phyloP scores from a whole-genome alignment of 2,329 filamentous ascomycete species.

The Aspergillus quadrilineatus region DNA sequence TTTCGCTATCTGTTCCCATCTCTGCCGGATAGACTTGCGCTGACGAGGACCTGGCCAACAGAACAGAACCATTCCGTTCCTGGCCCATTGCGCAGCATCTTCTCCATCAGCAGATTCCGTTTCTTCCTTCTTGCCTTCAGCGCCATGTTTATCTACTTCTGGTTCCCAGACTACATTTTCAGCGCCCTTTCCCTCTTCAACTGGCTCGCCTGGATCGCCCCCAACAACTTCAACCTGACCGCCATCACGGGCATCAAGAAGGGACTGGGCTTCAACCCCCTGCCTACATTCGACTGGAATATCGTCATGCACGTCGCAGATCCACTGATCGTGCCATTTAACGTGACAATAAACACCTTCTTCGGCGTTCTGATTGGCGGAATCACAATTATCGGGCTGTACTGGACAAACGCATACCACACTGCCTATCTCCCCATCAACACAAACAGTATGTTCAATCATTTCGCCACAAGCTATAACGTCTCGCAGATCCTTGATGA shows the following conservation, averaged over 20 bases:
- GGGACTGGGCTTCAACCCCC: slow-evolving; percentile 6
- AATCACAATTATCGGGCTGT: background rate
- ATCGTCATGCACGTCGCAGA: background rate
- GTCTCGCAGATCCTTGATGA: slow-evolving; percentile 1
- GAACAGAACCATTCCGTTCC: background rate
- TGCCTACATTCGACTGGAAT: slow-evolving; percentile 13
- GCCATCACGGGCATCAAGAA: slow-evolving; percentile 1
- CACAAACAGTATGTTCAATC: slow-evolving; percentile 7
- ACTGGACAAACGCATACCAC: slow-evolving; percentile 9
- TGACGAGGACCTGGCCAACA: background rate
- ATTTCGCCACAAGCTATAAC: slow-evolving; percentile 1
- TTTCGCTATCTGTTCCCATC: background rate
- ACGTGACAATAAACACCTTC: slow-evolving; percentile 1
- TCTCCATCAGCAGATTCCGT: background rate
- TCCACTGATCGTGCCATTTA: slow-evolving; percentile 6
- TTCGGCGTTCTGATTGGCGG: background rate
- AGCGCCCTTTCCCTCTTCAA: slow-evolving; percentile 8
- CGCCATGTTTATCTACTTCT: slow-evolving; percentile 11
- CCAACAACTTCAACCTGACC: slow-evolving; percentile 3
- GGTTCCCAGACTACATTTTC: slow-evolving; percentile 6
- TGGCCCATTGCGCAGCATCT: background rate
- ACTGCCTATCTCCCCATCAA: slow-evolving; percentile 8
- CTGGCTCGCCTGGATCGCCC: slow-evolving; percentile 12
- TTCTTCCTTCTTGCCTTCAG: slow-evolving; percentile 10
- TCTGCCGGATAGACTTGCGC: too few relatives aligned